phyloP scores from a whole-genome alignment of 2,329 filamentous ascomycete species.

The Colletotrichum orchidophilum region DNA sequence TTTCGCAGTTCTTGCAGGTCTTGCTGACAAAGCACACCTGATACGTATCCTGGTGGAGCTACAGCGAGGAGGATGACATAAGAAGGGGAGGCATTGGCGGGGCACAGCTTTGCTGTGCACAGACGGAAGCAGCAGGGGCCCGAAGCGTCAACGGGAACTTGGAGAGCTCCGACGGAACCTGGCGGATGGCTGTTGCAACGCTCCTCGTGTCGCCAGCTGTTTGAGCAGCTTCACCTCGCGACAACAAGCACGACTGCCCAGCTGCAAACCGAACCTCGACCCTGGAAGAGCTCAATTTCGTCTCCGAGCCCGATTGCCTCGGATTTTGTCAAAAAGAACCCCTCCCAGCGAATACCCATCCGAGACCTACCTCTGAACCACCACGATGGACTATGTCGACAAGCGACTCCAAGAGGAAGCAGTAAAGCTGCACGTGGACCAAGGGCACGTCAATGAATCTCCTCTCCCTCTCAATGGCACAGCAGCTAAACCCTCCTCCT shows the following conservation, averaged over 20 bases:
- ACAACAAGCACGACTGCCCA: background rate
- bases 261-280: background rate
- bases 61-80: background rate
- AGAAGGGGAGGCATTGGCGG: background rate
- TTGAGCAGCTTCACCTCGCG: background rate
- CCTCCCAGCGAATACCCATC: background rate
- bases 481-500: background rate
- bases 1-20: background rate
- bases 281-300: too few species aligned
- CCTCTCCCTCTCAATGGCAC: background rate
- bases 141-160: slow-evolving; percentile 11
- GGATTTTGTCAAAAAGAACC: background rate
- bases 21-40: background rate
- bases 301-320: background rate
- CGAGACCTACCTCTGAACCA: background rate
- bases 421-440: slow-evolving; percentile 48
- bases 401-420: slow-evolving; percentile 65
- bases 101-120: slow-evolving; percentile 7
- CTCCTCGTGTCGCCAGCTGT: background rate
- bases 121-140: background rate
- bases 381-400: slow-evolving; percentile 65
- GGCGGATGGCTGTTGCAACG: background rate
- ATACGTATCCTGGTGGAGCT: background rate
- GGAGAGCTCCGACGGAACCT: slow-evolving; percentile 25
- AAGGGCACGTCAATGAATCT: slow-evolving; percentile 40